Conservation (phyloP, 768 basidiomycete genomes). For the Rhodotorula sphaerocarpa region DNA sequence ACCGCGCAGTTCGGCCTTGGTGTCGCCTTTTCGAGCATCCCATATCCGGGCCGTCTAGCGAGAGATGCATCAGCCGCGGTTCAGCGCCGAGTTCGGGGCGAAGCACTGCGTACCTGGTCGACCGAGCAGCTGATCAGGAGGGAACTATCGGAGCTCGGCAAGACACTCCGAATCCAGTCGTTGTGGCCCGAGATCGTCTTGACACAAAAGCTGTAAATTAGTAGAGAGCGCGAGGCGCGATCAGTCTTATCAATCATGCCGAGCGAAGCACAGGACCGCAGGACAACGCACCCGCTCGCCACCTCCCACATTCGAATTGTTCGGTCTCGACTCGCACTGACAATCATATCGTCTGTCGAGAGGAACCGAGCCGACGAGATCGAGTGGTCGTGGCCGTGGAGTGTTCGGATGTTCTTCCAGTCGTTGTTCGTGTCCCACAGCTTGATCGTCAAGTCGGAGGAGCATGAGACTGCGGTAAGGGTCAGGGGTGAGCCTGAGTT, state of each 20-base stretch:
- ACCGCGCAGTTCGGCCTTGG: slow-evolving; percentile 72
- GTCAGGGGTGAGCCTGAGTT: too few species aligned
- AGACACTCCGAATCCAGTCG: slow-evolving; percentile 69
- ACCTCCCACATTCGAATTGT: slow-evolving; percentile 82
- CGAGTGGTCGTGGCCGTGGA: slow-evolving; percentile 83
- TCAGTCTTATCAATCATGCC: too few species aligned
- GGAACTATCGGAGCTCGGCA: slow-evolving; percentile 56
- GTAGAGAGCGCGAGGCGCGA: too few species aligned
- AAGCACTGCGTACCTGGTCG: slow-evolving; percentile 76
- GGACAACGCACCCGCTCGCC: slow-evolving; percentile 60
- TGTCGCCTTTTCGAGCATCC: slow-evolving; percentile 64
- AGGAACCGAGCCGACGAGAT: slow-evolving; percentile 79
- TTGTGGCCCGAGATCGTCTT: slow-evolving; percentile 67
- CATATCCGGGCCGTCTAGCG: slow-evolving; percentile 66
- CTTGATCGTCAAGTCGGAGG: slow-evolving; percentile 82
- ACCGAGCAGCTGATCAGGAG: slow-evolving; percentile 72
- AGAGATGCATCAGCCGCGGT: too few species aligned
- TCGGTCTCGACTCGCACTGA: slow-evolving; percentile 79
- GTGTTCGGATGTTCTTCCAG: slow-evolving; percentile 78
- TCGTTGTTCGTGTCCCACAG: slow-evolving; percentile 85
- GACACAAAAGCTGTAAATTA: slow-evolving; percentile 65
- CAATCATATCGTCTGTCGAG: slow-evolving; percentile 71
- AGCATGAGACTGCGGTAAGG: slow-evolving; percentile 55
- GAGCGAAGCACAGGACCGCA: too few species aligned
- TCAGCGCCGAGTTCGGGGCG: too few species aligned